These are phyloP conservation scores for Daedalea quercina DNA, from an alignment of 768 basidiomycete species.

Conservation along the genomic window DNA sequence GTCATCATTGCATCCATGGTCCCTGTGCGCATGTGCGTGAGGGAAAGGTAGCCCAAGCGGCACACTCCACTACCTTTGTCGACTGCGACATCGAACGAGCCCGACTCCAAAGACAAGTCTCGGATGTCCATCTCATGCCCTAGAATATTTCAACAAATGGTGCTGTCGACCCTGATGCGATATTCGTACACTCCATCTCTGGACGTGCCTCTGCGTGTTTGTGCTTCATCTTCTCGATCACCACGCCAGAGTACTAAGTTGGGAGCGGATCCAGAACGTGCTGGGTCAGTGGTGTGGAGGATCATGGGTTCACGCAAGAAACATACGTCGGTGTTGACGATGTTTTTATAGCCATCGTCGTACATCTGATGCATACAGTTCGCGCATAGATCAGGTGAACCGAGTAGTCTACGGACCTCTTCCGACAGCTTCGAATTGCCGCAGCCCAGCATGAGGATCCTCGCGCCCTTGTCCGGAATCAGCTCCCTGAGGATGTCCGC, in stretches of 20 bases:
- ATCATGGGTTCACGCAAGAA: neutral
- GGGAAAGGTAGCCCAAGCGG: too few relatives aligned
- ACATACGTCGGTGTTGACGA: constrained; percentile 72
- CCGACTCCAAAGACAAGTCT: constrained; percentile 49
- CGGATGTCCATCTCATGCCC: constrained; percentile 87
- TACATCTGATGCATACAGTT: constrained; percentile 56
- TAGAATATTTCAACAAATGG: constrained; percentile 18
- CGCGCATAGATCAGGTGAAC: neutral
- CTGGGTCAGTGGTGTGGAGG: neutral
- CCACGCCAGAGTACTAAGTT: constrained; percentile 64
- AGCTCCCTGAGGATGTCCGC: constrained; percentile 50
- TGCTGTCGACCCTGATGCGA: neutral
- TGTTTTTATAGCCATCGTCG: constrained; percentile 77
- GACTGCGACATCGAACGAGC: constrained; percentile 70
- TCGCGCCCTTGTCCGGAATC: constrained; percentile 52
- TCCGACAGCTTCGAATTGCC: constrained; percentile 80
- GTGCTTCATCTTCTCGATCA: constrained; percentile 68
- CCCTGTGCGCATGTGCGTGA: too few relatives aligned
- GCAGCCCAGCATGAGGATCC: constrained; percentile 77
- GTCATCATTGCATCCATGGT: constrained; percentile 93
- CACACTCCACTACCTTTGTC: constrained; percentile 75
- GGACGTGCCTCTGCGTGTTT: constrained; percentile 44
- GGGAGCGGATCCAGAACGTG: neutral
- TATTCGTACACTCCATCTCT: constrained; percentile 61
- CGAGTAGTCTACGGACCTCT: constrained; percentile 40